These are phyloP conservation scores for Fusarium fujikuroi DNA, from an alignment of 2,329 filamentous ascomycete species.

Conservation along the genomic window DNA sequence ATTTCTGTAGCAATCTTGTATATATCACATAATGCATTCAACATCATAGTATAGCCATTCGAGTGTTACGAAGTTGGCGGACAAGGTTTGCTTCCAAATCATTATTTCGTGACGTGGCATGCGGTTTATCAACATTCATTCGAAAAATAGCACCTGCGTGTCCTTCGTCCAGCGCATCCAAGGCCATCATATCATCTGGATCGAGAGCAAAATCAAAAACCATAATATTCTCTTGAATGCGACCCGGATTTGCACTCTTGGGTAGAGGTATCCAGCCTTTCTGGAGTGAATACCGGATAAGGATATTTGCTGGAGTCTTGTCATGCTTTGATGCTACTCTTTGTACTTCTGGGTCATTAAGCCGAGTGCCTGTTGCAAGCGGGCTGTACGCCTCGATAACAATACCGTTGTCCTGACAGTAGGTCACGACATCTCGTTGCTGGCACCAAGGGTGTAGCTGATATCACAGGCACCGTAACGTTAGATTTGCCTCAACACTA, in stretches of 20 bases:
- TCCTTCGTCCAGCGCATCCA: slow-evolving; percentile 48
- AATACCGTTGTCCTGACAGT: slow-evolving; percentile 84
- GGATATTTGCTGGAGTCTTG: slow-evolving; percentile 71
- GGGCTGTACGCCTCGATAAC: slow-evolving; percentile 55
- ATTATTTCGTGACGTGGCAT: not conserved
- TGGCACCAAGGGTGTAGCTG: slow-evolving; percentile 80
- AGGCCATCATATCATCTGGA: slow-evolving; percentile 63
- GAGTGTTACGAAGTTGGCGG: not conserved
- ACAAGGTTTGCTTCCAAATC: not conserved
- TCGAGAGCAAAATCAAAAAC: slow-evolving; percentile 70
- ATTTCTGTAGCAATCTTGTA: not conserved
- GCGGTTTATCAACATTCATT: slow-evolving; percentile 39
- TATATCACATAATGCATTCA: slow-evolving; percentile 2
- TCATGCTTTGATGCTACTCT: slow-evolving; percentile 67
- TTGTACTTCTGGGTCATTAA: slow-evolving; percentile 66
- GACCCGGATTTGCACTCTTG: slow-evolving; percentile 69
- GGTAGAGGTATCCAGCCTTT: slow-evolving; percentile 76
- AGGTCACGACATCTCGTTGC: slow-evolving; percentile 52
- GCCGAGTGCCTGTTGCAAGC: slow-evolving; percentile 47
- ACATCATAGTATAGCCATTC: not conserved
- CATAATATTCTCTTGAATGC: slow-evolving; percentile 69
- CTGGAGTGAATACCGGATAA: slow-evolving; percentile 76
- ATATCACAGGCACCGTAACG: not conserved
- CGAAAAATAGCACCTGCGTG: slow-evolving; percentile 46
- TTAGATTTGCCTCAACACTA: not conserved